phyloP scores from a whole-genome alignment of 257 asterid species.

The Verbena officinalis region DNA sequence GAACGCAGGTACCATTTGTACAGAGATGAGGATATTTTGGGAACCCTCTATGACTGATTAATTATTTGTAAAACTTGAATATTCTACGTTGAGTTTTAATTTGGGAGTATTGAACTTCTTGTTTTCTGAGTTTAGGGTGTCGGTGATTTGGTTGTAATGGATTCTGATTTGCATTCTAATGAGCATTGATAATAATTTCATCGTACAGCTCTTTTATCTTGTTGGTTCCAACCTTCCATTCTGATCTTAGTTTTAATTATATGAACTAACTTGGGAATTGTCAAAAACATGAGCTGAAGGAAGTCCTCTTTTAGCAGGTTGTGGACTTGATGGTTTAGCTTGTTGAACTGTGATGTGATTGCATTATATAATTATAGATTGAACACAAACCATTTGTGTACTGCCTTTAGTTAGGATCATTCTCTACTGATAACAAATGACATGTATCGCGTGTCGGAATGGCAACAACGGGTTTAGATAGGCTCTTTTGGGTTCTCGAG shows the following conservation, averaged over 20 bases:
- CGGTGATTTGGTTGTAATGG: slow-evolving; percentile 2
- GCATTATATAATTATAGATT: neutral
- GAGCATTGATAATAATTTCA: slow-evolving; percentile 19
- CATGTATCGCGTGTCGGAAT: too few species aligned
- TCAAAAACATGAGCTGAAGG: neutral
- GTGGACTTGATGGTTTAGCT: neutral
- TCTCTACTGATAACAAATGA: neutral
- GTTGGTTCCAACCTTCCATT: neutral
- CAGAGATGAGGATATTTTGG: slow-evolving; percentile 74
- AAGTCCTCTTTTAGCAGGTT: neutral
- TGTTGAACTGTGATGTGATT: neutral
- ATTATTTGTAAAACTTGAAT: neutral
- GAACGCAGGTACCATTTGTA: slow-evolving; percentile 56
- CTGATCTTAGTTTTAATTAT: neutral
- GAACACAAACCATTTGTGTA: too few species aligned
- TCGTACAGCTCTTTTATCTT: too few species aligned
- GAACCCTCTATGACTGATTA: slow-evolving; percentile 50
- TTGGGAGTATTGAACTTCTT: slow-evolving; percentile 5
- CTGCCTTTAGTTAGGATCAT: neutral
- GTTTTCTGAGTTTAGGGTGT: neutral
- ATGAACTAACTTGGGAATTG: neutral
- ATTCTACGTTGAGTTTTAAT: slow-evolving; percentile 10
- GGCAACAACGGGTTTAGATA: too few species aligned
- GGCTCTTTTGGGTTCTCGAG: too few species aligned
- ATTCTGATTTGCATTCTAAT: slow-evolving; percentile 10